Evolutionary conservation across 768 basidiomycete genomes (phyloP).

Genomic region (Terana coerulea): DNA sequence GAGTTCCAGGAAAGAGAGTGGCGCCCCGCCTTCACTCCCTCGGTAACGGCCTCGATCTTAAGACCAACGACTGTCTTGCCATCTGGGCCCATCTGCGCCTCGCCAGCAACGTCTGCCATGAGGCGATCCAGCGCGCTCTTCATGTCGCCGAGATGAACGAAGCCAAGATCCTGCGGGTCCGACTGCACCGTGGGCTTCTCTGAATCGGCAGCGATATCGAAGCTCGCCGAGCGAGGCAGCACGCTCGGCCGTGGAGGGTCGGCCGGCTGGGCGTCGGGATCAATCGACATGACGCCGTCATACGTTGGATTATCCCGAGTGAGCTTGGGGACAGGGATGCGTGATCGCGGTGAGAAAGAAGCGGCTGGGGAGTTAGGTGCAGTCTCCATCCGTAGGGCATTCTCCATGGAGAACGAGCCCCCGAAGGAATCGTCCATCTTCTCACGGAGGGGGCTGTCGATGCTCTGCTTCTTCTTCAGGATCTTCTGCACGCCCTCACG

Average conservation of each 20-base stretch:
- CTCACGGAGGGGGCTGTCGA: constrained; percentile 36
- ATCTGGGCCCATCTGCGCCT: constrained; percentile 11
- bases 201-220: constrained; percentile 12
- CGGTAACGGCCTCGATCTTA: constrained; percentile 28
- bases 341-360: neutral
- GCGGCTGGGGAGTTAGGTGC: neutral
- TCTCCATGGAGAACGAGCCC: neutral
- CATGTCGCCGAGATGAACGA: constrained; percentile 31
- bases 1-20: constrained; percentile 22
- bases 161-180: constrained; percentile 10
- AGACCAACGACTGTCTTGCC: constrained; percentile 16
- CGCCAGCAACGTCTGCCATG: constrained; percentile 31
- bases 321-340: constrained; percentile 14
- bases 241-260: constrained; percentile 30
- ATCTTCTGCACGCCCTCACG: constrained; percentile 51
- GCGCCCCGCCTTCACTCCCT: constrained; percentile 29
- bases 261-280: constrained; percentile 29
- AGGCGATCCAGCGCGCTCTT: constrained; percentile 38
- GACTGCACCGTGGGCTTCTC: neutral
- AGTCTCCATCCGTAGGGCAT: neutral
- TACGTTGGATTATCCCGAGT: constrained; percentile 24
- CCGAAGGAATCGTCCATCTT: neutral
- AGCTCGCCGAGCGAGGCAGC: constrained; percentile 22
- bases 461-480: constrained; percentile 40
- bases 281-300: constrained; percentile 32